These are phyloP conservation scores for Corynascus novoguineensis DNA, from an alignment of 495 filamentous ascomycete genomes.

Conservation along the genomic window DNA sequence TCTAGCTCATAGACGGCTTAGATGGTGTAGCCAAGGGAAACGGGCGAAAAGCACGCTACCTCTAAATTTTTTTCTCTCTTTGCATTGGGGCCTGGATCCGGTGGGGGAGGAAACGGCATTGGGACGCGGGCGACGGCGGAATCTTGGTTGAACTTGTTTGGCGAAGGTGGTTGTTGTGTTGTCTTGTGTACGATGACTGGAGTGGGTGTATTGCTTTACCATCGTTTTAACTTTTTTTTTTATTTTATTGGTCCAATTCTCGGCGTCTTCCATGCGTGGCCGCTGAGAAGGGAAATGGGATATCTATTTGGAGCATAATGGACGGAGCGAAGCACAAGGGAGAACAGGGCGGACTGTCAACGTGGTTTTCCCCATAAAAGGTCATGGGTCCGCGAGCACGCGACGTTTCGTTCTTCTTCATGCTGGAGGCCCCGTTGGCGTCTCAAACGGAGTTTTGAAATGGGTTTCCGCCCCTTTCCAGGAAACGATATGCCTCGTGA, in stretches of 20 bases:
- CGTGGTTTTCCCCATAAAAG: conserved; percentile 2
- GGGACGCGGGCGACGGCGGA: conserved; percentile 16
- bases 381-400: conserved; percentile 7
- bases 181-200: conserved; percentile 27
- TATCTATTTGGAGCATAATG: conserved; percentile 23
- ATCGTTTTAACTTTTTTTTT: conserved; percentile 18
- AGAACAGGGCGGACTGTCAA: conserved; percentile 20
- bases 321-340: conserved; percentile 18
- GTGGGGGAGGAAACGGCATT: conserved; percentile 25
- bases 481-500: conserved; percentile 4
- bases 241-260: conserved; percentile 8
- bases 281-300: conserved; percentile 12
- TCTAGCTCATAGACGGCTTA: conserved; percentile 33
- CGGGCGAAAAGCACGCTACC: conserved; percentile 24
- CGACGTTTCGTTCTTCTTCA: not conserved
- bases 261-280: conserved; percentile 12
- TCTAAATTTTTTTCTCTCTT: too few species aligned
- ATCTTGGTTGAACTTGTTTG: conserved; percentile 18
- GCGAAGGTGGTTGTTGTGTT: conserved; percentile 20
- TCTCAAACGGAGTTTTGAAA: conserved; percentile 17
- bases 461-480: conserved; percentile 9
- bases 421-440: conserved; percentile 9
- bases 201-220: conserved; percentile 20
- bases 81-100: conserved; percentile 32
- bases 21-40: conserved; percentile 23